Evolutionary conservation across 2,329 filamentous ascomycete species (phyloP), one percentile per base, ranked within the genome.

Genomic region (Aspergillus hortae): DNA sequence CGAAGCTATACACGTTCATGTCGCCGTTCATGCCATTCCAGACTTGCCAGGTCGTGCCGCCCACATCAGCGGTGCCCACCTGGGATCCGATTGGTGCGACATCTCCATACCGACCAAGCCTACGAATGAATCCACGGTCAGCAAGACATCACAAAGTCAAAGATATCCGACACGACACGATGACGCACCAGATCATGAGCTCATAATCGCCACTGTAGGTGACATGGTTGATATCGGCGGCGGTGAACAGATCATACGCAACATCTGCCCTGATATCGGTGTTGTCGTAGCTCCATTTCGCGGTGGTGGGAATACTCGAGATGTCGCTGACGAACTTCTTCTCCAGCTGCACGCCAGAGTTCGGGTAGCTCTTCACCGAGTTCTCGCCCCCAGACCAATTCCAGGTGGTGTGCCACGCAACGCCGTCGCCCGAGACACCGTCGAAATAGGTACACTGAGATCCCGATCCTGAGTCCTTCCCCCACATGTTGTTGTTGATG

Each of bases 241-340:
- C 58, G 2, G 80, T 82, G 67, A 84, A 85, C 23, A 84, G 67
- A 62, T 84, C 81, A 58, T 82, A 85, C 6, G 80, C 74, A 4
- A 85, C 82, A 59, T 85, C 76, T 38, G 80, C 79, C 36, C 78
- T 66, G 43, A 82, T 66, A 41, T 71, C 58, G 44, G 62, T 69
- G 49, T 76, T 77, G 40, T 70, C 72, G 64, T 84, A 82, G n/a
- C 63, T 61, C 73, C 74, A 79, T 23, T 62, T 58, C 65, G 70
- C 77, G 6, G 67, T 67, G 2, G 75, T 70, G 4, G 68, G 61
- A 14, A 79, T 67, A 11, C 68, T 71, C n/a, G 57, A 56, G 58
- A 77, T 61, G 1, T 54, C 36, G 36, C 55, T 62, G 51, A 64
- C 51, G 14, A 47, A 49, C 43, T 60, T 61, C 55, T 65, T 65